Evolutionary conservation across 768 basidiomycete species (phyloP), one percentile per base, ranked within the genome.

Genomic region (Pleurotus sapidus): DNA sequence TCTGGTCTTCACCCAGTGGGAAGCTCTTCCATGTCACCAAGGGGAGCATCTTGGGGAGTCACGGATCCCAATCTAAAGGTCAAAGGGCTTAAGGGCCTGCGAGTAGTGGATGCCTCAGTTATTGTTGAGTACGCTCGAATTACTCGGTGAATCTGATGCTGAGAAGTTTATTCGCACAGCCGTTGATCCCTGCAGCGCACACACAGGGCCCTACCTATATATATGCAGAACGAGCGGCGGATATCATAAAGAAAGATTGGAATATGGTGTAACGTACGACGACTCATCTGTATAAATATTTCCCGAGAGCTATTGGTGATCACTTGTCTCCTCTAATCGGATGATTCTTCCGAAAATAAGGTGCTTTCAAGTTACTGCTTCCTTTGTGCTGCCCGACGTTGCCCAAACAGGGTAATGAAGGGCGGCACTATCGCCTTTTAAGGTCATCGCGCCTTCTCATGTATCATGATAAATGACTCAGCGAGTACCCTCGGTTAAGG

Each of bases 31-130:
- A 74, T 77, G 68, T 70, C 72, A 9, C 59, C 68, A 0, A 37
- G 57, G 20, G 57, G 59, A 14, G 69, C 72, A 1, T 49, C 57
- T 2, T 61, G 57, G 43, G 76, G 76, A 20, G 76, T 75, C 15
- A 70, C 75, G 9, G 70, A 76, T 55, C 67, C 74, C 8, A 65
- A 75, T 50, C 61, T 79, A 25, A 60, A 56, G 4, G 68, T 79
- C 5, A 77, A 78, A 58, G 69, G 71, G 5, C 64, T 68, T 0
- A 45, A 38, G 1, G 75, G 72, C 4, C 50, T 78, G 48, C 61
- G 76, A 8, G 61, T 78, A 8, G 70, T 76, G 7, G 74, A 78
- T 63, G 72, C 74, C 2, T 74, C 72, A 8, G 67, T 74, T 17
- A 60, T 76, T 49, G 74, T 72, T 43, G 45, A 61, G 74, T 57